A percentile compares a stretch with the other conserved stretches of the same genome.
Evolutionary conservation across 306 rosid genomes (phyloP).

Genomic region (Benincasa hispida): DNA sequence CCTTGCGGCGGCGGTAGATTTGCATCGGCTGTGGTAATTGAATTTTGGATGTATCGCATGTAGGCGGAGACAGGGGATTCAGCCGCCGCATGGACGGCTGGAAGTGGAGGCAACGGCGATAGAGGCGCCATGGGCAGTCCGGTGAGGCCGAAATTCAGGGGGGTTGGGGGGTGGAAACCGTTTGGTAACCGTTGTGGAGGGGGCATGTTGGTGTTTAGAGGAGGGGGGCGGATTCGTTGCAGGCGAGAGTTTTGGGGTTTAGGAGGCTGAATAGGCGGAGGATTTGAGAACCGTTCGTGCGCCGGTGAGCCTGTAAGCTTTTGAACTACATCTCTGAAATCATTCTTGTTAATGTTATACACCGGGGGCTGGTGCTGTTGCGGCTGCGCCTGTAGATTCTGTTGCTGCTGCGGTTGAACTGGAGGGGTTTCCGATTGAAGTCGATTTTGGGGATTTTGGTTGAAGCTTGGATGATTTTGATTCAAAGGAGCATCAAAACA

Average conservation of each 20-base stretch:
- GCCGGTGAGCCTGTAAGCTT: constrained; percentile 96
- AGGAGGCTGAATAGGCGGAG: constrained; percentile 62
- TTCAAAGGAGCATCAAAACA: constrained; percentile 22
- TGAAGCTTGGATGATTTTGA: constrained; percentile 1
- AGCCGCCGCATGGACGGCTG: constrained; percentile 74
- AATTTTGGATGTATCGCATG: constrained; percentile 58
- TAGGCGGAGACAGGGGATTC: constrained; percentile 90
- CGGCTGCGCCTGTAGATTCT: background rate
- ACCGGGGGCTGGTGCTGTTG: constrained; percentile 80
- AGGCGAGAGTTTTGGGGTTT: constrained; percentile 73
- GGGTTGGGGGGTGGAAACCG: constrained; percentile 14
- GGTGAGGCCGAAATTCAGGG: constrained; percentile 20
- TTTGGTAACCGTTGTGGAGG: constrained; percentile 13
- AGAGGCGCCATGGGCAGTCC: constrained; percentile 52
- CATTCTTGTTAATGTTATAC: constrained; percentile 92
- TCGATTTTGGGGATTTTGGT: constrained; percentile 7
- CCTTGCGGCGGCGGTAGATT: constrained; percentile 42
- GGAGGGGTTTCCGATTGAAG: constrained; percentile 7
- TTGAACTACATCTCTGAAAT: constrained; percentile 89
- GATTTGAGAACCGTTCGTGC: constrained; percentile 58
- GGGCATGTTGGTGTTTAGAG: constrained; percentile 31
- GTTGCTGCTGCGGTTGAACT: constrained; percentile 12
- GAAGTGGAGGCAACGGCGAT: constrained; percentile 86
- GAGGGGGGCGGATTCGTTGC: constrained; percentile 93
- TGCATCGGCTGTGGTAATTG: constrained; percentile 27